Evolutionary conservation across 2,329 filamentous ascomycete species (phyloP).

Genomic region (Trichoderma hamatum): DNA sequence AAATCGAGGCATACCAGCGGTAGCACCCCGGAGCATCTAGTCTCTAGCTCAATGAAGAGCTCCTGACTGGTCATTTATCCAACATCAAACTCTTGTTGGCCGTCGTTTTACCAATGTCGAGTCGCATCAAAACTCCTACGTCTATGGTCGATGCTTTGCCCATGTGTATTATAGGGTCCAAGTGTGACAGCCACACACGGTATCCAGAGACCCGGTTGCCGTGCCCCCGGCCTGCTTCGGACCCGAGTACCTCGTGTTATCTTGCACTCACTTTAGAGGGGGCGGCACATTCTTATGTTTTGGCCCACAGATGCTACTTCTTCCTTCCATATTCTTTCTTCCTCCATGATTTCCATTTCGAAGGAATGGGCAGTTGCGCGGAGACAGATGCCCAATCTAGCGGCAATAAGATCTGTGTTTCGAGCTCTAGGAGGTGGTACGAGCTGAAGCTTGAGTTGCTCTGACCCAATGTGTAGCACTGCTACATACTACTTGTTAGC

Average conservation of each 20-base stretch:
- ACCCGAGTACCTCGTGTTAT: not conserved
- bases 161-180: not conserved
- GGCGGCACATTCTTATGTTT: constrained; percentile 3
- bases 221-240: constrained; percentile 2
- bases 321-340: not conserved
- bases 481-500: not conserved
- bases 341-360: not conserved
- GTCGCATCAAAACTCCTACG: not conserved
- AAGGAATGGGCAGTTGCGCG: not conserved
- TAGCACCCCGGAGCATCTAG: not conserved
- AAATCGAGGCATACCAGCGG: not conserved
- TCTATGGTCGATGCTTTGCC: not conserved
- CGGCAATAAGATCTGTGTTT: not conserved
- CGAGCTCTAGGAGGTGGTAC: not conserved
- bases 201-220: constrained; percentile 22
- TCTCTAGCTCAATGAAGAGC: not conserved
- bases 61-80: not conserved
- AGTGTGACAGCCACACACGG: not conserved
- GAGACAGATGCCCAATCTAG: not conserved
- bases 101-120: not conserved
- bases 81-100: not conserved
- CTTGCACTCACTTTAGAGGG: not conserved
- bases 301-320: not conserved
- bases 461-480: not conserved
- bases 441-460: not conserved